Conservation (phyloP, 352 stramenopile species). For the Pythium utonaiense region DNA sequence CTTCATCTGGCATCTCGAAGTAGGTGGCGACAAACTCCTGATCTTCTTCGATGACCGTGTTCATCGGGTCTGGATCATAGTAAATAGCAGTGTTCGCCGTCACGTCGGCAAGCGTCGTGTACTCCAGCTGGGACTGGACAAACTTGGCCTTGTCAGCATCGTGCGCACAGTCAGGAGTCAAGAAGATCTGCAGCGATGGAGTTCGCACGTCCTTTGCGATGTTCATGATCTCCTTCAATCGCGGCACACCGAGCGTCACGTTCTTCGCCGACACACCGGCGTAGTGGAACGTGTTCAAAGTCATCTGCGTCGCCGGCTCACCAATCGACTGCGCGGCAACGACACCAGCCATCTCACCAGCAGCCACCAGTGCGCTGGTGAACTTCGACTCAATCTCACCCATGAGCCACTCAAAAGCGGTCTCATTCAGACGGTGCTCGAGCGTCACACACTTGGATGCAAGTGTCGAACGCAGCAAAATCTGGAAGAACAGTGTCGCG, state of each 20-base stretch:
- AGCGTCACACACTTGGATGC: conserved; percentile 96
- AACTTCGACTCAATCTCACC: conserved; percentile 98
- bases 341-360: conserved; percentile 98
- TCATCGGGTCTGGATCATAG: conserved; percentile 98
- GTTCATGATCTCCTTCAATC: conserved; percentile 99
- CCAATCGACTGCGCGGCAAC: conserved; percentile 99
- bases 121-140: conserved; percentile 95
- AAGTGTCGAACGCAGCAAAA: conserved; percentile 95
- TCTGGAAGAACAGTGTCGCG: conserved; percentile 97
- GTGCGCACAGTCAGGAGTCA: conserved; percentile 87
- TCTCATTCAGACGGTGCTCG: conserved; percentile 94
- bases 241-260: conserved; percentile 98
- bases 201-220: conserved; percentile 98
- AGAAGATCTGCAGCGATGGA: conserved; percentile 94
- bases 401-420: conserved; percentile 94
- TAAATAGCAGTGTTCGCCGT: conserved; percentile 97
- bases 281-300: conserved; percentile 99
- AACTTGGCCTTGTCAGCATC: conserved; percentile 87
- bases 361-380: conserved; percentile 91
- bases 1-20: conserved; percentile 97
- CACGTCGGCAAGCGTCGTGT: conserved; percentile 96
- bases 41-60: conserved; percentile 96
- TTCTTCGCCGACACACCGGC: conserved; percentile 99
- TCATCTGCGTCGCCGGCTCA: conserved; percentile 99
- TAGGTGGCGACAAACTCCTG: conserved; percentile 97